A percentile compares a stretch with the other conserved stretches of the same genome.
phyloP scores from a whole-genome alignment of 257 asterid genomes.

The Nicotiana obtusifolia region DNA sequence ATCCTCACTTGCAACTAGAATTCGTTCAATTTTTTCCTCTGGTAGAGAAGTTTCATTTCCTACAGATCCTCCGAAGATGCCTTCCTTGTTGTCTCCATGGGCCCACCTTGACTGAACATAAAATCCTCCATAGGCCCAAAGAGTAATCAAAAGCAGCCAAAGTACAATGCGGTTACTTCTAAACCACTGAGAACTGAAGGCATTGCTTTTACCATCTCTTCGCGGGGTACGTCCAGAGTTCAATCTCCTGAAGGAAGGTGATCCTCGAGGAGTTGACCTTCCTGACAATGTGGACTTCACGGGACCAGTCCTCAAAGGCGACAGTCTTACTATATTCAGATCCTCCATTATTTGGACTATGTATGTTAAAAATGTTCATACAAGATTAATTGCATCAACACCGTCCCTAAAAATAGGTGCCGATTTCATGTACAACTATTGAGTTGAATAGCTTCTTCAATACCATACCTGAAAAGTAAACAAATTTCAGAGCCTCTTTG shows the following conservation, averaged over 20 bases:
- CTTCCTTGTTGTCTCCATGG: constrained; percentile 94
- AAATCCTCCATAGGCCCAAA: constrained; percentile 95
- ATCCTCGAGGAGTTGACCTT: constrained; percentile 71
- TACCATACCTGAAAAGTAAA: background rate
- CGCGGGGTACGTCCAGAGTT: constrained; percentile 63
- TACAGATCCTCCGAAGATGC: constrained; percentile 80
- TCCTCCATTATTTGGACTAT: constrained; percentile 62
- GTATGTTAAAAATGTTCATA: constrained; percentile 6
- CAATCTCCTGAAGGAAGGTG: constrained; percentile 70
- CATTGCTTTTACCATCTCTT: constrained; percentile 42
- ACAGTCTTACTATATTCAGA: constrained; percentile 43
- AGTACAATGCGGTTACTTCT: constrained; percentile 77
- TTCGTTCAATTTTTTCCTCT: constrained; percentile 31
- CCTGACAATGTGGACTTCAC: constrained; percentile 67
- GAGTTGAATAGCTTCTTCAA: background rate
- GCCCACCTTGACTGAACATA: constrained; percentile 96
- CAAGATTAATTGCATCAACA: background rate
- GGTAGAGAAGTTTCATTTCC: constrained; percentile 38
- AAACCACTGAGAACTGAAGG: constrained; percentile 40
- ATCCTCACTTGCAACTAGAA: constrained; percentile 40
- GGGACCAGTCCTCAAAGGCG: constrained; percentile 53
- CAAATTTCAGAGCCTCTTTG: background rate
- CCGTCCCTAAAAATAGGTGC: background rate
- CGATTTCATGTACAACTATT: background rate
- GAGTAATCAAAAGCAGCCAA: constrained; percentile 93